Conservation (phyloP, 352 stramenopile species). For the Pythium oligandrum region DNA sequence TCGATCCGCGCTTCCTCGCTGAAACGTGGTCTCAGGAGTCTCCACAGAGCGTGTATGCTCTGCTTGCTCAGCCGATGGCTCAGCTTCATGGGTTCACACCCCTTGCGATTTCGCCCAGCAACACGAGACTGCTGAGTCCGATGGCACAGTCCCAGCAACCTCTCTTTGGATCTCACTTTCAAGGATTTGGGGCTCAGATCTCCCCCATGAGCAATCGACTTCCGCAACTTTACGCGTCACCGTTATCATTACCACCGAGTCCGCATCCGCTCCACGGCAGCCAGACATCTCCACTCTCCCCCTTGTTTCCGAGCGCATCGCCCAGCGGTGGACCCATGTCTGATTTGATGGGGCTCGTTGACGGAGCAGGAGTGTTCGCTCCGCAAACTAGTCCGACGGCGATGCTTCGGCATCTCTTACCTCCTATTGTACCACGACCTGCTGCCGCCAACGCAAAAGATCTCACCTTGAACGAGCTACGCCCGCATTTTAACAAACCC, state of each 20-base stretch:
- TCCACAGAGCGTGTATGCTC: slow-evolving; percentile 49
- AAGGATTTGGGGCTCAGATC: slow-evolving; percentile 5
- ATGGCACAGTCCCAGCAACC: slow-evolving; percentile 31
- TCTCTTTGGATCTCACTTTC: slow-evolving; percentile 24
- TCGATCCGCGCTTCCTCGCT: slow-evolving; percentile 40
- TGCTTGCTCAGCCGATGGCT: slow-evolving; percentile 25
- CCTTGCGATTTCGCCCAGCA: slow-evolving; percentile 9
- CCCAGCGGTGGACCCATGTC: slow-evolving; percentile 21
- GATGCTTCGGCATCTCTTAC: slow-evolving; percentile 39
- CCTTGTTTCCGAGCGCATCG: slow-evolving; percentile 14
- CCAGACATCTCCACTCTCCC: slow-evolving; percentile 14
- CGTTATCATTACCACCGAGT: slow-evolving; percentile 15
- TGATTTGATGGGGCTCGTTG: slow-evolving; percentile 43
- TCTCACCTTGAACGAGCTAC: slow-evolving; percentile 75
- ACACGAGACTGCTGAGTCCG: slow-evolving; percentile 25
- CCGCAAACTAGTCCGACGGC: slow-evolving; percentile 31
- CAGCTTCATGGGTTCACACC: slow-evolving; percentile 26
- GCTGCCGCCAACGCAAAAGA: slow-evolving; percentile 55
- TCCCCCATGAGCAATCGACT: slow-evolving; percentile 5
- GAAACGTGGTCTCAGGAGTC: slow-evolving; percentile 36
- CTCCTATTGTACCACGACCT: slow-evolving; percentile 24
- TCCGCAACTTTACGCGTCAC: slow-evolving; percentile 29
- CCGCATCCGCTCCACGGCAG: slow-evolving; percentile 10
- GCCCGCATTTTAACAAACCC: slow-evolving; percentile 81
- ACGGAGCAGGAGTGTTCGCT: slow-evolving; percentile 31